Evolutionary conservation across 805 yeast species (phyloP).

Genomic region (Saccharomyces cerevisiae): DNA sequence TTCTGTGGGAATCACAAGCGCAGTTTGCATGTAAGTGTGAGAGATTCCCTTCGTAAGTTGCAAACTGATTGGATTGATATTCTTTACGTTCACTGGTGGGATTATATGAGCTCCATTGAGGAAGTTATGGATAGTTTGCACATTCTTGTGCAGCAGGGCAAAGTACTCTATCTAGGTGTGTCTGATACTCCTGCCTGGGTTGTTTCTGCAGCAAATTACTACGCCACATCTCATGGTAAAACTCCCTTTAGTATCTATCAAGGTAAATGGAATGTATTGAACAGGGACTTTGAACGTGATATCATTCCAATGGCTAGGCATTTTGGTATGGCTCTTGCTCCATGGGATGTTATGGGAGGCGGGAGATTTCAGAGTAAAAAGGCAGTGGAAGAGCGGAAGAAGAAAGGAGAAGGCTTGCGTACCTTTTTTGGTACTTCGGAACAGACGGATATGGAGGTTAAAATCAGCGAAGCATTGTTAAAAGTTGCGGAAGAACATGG

Average conservation of each 20-base stretch:
- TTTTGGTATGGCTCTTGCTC: conserved; percentile 20
- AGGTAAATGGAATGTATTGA: conserved; percentile 16
- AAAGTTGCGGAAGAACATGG: conserved; percentile 6
- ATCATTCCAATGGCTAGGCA: conserved; percentile 18
- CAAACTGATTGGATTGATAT: conserved; percentile 19
- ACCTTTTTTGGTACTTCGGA: conserved; percentile 1
- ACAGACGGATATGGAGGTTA: conserved; percentile 9
- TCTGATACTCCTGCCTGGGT: conserved; percentile 23
- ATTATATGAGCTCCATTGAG: conserved; percentile 14
- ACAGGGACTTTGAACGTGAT: conserved; percentile 19
- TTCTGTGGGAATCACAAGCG: conserved; percentile 4
- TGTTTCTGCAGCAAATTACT: conserved; percentile 11
- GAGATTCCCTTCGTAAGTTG: conserved; percentile 9
- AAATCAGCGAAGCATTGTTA: conserved; percentile 11
- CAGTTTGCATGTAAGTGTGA: conserved; percentile 5
- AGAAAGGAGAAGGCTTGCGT: conserved; percentile 10
- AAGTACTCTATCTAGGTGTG: conserved; percentile 17
- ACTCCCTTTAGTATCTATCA: conserved; percentile 19
- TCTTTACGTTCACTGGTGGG: conserved; percentile 20
- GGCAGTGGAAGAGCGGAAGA: conserved; percentile 11
- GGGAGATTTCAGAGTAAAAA: conserved; percentile 16
- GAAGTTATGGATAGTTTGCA: conserved; percentile 17
- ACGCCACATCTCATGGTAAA: conserved; percentile 15
- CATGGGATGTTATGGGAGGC: conserved; percentile 20
- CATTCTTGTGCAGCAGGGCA: conserved; percentile 12